These are phyloP conservation scores for Coniochaeta sp. DNA, from an alignment of 2,329 filamentous ascomycete genomes.

Conservation along the genomic window DNA sequence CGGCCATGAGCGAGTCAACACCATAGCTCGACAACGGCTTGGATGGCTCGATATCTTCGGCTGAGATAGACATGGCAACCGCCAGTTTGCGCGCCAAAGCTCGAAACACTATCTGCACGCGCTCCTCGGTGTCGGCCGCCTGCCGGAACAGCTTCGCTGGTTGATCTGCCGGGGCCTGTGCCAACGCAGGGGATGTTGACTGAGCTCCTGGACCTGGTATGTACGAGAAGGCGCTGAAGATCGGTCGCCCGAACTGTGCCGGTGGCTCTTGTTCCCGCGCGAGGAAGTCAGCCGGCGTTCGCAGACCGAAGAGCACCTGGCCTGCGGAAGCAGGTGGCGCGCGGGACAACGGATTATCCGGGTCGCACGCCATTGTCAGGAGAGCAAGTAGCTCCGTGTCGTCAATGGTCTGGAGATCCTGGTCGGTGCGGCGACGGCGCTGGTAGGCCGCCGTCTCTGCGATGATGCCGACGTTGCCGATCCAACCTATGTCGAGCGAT, in stretches of 20 bases:
- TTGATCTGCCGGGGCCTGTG: background rate
- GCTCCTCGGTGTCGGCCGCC: constrained; percentile 5
- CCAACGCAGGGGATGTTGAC: background rate
- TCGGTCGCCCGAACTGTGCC: constrained; percentile 7
- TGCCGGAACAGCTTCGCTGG: constrained; percentile 9
- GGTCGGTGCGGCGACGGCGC: constrained; percentile 5
- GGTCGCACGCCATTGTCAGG: constrained; percentile 4
- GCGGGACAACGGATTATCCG: background rate
- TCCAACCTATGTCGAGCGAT: constrained; percentile 16
- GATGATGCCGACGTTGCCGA: constrained; percentile 15
- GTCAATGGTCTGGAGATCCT: constrained; percentile 14
- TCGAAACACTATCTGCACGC: constrained; percentile 9
- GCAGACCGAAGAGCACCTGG: constrained; percentile 12
- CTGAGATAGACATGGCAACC: constrained; percentile 1
- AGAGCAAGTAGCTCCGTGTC: constrained; percentile 18
- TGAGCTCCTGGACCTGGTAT: background rate
- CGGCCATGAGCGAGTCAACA: constrained; percentile 21
- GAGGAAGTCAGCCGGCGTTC: constrained; percentile 13
- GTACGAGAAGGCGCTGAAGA: constrained; percentile 9
- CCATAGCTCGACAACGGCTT: constrained; percentile 13
- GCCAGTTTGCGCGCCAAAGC: constrained; percentile 13
- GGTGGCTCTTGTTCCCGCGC: constrained; percentile 6
- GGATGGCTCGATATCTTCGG: constrained; percentile 9
- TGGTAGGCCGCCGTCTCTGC: constrained; percentile 11
- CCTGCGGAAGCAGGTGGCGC: background rate